These are phyloP conservation scores for Arthroderma sp. DNA, from an alignment of 2,329 filamentous ascomycete species.

Conservation along the genomic window DNA sequence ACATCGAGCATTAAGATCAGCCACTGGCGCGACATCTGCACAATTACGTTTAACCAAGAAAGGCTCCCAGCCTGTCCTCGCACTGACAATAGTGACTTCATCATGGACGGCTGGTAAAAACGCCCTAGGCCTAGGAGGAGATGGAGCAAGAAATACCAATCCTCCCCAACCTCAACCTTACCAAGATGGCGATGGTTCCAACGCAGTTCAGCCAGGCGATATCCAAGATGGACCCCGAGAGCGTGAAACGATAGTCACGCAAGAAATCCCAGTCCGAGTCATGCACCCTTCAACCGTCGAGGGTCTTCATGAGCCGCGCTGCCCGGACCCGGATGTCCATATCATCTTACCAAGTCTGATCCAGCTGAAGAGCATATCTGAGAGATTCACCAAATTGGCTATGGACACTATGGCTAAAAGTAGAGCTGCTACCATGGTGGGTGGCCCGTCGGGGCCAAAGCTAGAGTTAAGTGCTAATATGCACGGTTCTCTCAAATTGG, in stretches of 20 bases:
- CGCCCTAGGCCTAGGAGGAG: constrained; percentile 42
- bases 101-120: constrained; percentile 34
- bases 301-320: constrained; percentile 81
- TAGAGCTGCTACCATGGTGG: constrained; percentile 19
- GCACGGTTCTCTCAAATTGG: constrained; percentile 72
- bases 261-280: constrained; percentile 91
- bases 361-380: constrained; percentile 85
- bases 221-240: constrained; percentile 44
- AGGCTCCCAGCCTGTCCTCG: constrained; percentile 71
- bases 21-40: constrained; percentile 65
- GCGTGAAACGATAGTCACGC: constrained; percentile 82
- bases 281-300: constrained; percentile 73
- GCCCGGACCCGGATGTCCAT: constrained; percentile 84
- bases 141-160: constrained; percentile 22
- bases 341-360: constrained; percentile 77
- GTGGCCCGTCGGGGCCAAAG: constrained; percentile 38
- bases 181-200: constrained; percentile 32
- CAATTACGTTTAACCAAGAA: constrained; percentile 87
- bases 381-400: constrained; percentile 84
- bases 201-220: constrained; percentile 31
- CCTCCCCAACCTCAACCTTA: constrained; percentile 21
- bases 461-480: constrained; percentile 86
- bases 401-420: constrained; percentile 21
- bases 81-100: constrained; percentile 69
- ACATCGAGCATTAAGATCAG: constrained; percentile 82